phyloP scores from a whole-genome alignment of 495 filamentous ascomycete genomes.

The Tuber umbilicatum region DNA sequence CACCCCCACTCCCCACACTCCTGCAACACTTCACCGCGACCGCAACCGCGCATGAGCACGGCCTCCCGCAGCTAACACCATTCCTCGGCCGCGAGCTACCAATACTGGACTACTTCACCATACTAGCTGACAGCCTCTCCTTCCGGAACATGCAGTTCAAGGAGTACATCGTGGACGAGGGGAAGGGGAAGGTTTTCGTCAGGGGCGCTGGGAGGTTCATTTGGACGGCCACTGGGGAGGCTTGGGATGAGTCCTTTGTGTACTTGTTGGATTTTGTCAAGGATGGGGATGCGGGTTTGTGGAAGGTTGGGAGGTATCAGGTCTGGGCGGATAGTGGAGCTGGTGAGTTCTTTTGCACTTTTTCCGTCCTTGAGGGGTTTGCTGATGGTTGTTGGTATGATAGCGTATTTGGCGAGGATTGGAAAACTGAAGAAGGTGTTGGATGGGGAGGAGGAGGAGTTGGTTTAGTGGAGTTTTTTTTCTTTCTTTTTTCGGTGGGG shows the following conservation, averaged over 20 bases:
- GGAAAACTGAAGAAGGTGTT: constrained; percentile 44
- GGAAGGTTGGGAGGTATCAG: constrained; percentile 50
- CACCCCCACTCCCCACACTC: constrained; percentile 48
- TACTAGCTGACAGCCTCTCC: constrained; percentile 44
- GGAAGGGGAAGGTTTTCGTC: constrained; percentile 46
- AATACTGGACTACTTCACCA: constrained; percentile 50
- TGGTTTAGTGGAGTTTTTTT: not conserved
- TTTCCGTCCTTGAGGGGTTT: not conserved
- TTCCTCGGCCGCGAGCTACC: constrained; percentile 55
- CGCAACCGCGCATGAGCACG: constrained; percentile 52
- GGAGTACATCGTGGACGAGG: constrained; percentile 51
- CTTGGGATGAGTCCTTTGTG: constrained; percentile 56
- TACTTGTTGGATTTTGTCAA: constrained; percentile 52
- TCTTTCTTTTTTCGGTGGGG: too few relatives aligned
- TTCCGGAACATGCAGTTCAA: constrained; percentile 51
- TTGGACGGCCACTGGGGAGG: constrained; percentile 49
- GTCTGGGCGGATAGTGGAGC: constrained; percentile 63
- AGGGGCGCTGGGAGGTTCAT: constrained; percentile 50
- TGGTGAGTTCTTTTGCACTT: constrained; percentile 10
- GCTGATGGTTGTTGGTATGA: not conserved
- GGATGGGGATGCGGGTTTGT: constrained; percentile 26
- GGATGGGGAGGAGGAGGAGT: not conserved
- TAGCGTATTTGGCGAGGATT: constrained; percentile 52
- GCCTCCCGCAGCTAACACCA: constrained; percentile 49
- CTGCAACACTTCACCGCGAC: constrained; percentile 48